Evolutionary conservation across 495 filamentous ascomycete species (phyloP).

Genomic region (Amphirosellinia nigrospora): DNA sequence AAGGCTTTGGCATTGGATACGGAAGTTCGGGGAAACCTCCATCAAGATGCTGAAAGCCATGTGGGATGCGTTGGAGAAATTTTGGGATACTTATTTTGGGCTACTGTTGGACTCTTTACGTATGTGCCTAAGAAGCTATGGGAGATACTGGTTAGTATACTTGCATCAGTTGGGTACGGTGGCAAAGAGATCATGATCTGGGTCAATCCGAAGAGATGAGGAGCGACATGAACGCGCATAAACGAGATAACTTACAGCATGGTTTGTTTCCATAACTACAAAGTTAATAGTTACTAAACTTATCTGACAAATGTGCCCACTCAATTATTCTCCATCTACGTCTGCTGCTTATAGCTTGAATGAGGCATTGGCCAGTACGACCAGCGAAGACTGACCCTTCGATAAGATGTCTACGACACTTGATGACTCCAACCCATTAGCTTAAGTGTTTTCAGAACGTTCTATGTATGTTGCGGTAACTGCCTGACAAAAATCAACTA

Average conservation of each 20-base stretch:
- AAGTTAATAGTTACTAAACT: neutral
- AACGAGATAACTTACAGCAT: neutral
- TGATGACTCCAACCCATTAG: neutral
- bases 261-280: neutral
- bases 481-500: no score
- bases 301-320: neutral
- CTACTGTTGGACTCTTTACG: neutral
- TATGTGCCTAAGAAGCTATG: slow-evolving; percentile 2
- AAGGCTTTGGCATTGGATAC: neutral
- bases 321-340: neutral
- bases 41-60: neutral
- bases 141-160: neutral
- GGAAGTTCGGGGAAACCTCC: neutral
- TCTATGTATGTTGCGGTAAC: neutral
- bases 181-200: neutral
- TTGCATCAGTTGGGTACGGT: neutral
- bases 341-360: neutral
- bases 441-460: neutral
- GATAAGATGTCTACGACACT: neutral
- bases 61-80: neutral
- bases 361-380: neutral
- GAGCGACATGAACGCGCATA: neutral
- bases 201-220: neutral
- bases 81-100: neutral
- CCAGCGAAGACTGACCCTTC: neutral